phyloP scores from a whole-genome alignment of 768 basidiomycete species.

The Trametes cubensis region DNA sequence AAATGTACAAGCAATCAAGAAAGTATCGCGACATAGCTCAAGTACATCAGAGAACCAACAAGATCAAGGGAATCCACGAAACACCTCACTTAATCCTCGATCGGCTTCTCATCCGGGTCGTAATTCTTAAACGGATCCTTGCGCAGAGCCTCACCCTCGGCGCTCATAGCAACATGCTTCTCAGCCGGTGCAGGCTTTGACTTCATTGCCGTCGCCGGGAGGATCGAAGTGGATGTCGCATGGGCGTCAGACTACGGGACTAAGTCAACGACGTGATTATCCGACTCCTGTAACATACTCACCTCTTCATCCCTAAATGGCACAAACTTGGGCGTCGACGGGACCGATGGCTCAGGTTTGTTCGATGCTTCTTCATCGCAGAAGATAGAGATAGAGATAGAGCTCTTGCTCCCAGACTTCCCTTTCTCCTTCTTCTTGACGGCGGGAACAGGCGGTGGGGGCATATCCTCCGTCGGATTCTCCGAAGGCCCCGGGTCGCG shows the following conservation, averaged over 20 bases:
- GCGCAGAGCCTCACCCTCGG: slow-evolving; percentile 77
- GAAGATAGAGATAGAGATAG: slow-evolving; percentile 25
- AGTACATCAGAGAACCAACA: no score
- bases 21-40: no score
- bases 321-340: slow-evolving; percentile 61
- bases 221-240: slow-evolving; percentile 36
- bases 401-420: slow-evolving; percentile 14
- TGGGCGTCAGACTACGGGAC: slow-evolving; percentile 33
- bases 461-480: slow-evolving; percentile 27
- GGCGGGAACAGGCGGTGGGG: slow-evolving; percentile 43
- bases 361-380: slow-evolving; percentile 22
- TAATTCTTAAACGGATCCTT: slow-evolving; percentile 86
- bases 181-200: slow-evolving; percentile 48
- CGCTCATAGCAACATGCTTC: slow-evolving; percentile 46
- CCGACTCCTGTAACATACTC: slow-evolving; percentile 11
- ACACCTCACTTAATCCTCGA: slow-evolving; percentile 13
- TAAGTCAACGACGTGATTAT: background rate
- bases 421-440: slow-evolving; percentile 20
- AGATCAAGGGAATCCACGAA: background rate
- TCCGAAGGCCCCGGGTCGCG: slow-evolving; percentile 54
- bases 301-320: slow-evolving; percentile 74
- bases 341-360: slow-evolving; percentile 30
- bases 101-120: slow-evolving; percentile 30
- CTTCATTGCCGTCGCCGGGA: slow-evolving; percentile 68
- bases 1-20: no score